Evolutionary conservation across 345 rosid genomes (phyloP), one percentile per base, ranked within the genome.

Genomic region (Syzygium jambos): DNA sequence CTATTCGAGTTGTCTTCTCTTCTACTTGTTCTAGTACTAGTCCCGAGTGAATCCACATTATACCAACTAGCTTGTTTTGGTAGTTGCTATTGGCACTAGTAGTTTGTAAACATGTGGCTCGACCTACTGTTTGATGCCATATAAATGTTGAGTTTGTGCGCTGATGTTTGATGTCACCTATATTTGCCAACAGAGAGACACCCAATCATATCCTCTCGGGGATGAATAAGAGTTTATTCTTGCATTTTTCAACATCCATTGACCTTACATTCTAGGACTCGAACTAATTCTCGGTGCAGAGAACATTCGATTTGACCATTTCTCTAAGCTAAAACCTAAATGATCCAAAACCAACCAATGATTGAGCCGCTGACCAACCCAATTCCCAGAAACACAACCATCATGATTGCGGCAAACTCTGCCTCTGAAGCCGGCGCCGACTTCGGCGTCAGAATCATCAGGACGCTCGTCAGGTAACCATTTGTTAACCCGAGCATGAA

Each of bases 281-380:
- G 12, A 73, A 38, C 38, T 41, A 73, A 73, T 73, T 38, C 82
- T 73, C 38, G 82, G 27, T 19, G 14, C 82, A 52, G 59, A 84
- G 86, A 29, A 34, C 46, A 55, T 41, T 84, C 86, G 21, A 0
- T 34, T 52, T 17, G 41, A 52, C 86, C 59, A 30, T 4, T 29
- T 84, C 49, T 38, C 49, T 19, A 14, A 22, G 38, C 49, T 19
- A 73, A 73, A 84, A 25, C n/a, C 56, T 86, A 94, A 23, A 96
- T 89, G 86, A 93, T 88, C 98, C 98, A 96, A 90, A 96, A 90
- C 99, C 99, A 97, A 29, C 99, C 94, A 86, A 95, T 92, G 89
- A 95, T 89, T 1, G 98, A 96, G 78, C 99, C 98, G 86, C 94
- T 54, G 52, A 94, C 96, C 91, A 97, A 91, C 52, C 98, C 98